Evolutionary conservation across 495 filamentous ascomycete genomes (phyloP), one percentile per base, ranked within the genome.

Genomic region (Aspergillus diversus): DNA sequence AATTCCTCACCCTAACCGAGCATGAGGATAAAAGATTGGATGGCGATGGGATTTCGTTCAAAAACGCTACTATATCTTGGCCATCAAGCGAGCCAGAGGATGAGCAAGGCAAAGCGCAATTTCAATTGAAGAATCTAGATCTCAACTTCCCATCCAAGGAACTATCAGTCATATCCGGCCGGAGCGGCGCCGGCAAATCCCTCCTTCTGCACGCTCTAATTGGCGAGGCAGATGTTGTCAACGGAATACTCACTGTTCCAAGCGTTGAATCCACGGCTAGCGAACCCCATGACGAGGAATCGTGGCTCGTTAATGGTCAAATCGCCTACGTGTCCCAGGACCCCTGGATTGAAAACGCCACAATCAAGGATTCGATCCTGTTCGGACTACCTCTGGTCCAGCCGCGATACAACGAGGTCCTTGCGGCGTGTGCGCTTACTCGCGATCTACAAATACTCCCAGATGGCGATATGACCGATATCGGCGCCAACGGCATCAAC

Each of bases 321-420:
- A 84, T 92, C 51, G 90, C 90, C 0, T 95, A 88, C 69, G 90
- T 95, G 33, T 86, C 89, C 6, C 91, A 95, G 71, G 91, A 89
- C 16, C 91, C 91, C 0, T 95, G 91, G 91, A 92, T 95, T 60
- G 91, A 93, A 64, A 93, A 93, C 65, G 89, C 89, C 0, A 90
- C 83, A 7, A 87, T 95, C 65, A 86, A 81, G 60, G 86, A 90
- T 16, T 92, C 92, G 59, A 89, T 95, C 51, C 68, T 91, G 0
- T 81, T 93, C 65, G 90, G 90, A 15, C 76, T 93, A 8, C 90
- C 91, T 1, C 87, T 77, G 54, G 83, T 91, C 59, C 71, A 81
- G 43, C 73, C 75, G 6, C 84, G 91, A 27, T 95, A 93, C 71
- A 72, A 74, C 1, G 82, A 86, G 63, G 89, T 88, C 0, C 65